These are phyloP conservation scores for Taxawa tesnikishii DNA, from an alignment of 2,329 filamentous ascomycete genomes.

Conservation along the genomic window DNA sequence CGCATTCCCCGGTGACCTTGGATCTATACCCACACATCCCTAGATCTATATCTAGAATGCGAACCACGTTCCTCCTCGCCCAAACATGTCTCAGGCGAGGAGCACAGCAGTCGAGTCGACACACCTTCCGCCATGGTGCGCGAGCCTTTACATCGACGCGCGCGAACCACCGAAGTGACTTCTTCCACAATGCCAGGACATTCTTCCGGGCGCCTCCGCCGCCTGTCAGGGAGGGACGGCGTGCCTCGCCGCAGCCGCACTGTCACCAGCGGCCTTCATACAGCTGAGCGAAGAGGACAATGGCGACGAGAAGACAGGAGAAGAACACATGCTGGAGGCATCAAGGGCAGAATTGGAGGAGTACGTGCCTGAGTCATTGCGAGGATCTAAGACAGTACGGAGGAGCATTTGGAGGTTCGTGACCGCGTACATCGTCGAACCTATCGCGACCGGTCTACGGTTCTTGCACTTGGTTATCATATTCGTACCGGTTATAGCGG, in stretches of 20 bases:
- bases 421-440: conserved; percentile 66
- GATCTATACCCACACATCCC: no score
- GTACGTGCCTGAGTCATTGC: conserved; percentile 49
- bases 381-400: conserved; percentile 44
- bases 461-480: conserved; percentile 79
- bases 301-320: conserved; percentile 51
- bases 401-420: conserved; percentile 53
- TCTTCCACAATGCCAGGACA: conserved; percentile 5
- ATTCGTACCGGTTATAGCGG: conserved; percentile 78
- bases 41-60: neutral
- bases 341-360: conserved; percentile 69
- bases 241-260: conserved; percentile 24
- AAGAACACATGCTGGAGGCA: conserved; percentile 74
- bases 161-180: conserved; percentile 1
- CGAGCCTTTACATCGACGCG: conserved; percentile 5
- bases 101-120: neutral
- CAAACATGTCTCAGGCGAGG: neutral
- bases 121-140: neutral
- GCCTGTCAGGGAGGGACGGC: conserved; percentile 20
- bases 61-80: neutral
- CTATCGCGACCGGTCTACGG: conserved; percentile 73
- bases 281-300: conserved; percentile 39
- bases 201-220: conserved; percentile 15
- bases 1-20: no score
- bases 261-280: conserved; percentile 48